Base-by-base conservation (phyloP, 176 grass and related monocot genomes). In the Aechmea fasciata region DNA sequence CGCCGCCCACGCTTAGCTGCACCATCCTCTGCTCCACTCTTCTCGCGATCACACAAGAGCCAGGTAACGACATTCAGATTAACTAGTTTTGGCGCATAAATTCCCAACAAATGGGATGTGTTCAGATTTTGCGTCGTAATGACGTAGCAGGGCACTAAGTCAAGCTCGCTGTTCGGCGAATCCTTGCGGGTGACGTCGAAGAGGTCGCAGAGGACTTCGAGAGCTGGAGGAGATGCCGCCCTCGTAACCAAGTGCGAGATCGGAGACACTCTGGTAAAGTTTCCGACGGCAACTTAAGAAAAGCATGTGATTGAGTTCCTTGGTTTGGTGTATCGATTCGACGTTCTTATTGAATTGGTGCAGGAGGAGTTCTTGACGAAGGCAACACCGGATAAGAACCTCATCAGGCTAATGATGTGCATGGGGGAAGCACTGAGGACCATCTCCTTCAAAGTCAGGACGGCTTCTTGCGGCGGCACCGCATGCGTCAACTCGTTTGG, bases 381-480 rank as follows among this genome's bases (percentile, higher is more conserved):
- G 80, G 80, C 94, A 11, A 99, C 94, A 6, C 75, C 84, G 1
- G 90, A 99, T 78, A 93, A 93, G 90, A 93, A 82, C 80, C 81
- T 99, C n/a, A 84, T 87, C 65, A 87, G 94, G 71, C 74, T 99
- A 75, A 74, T 99, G 11, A 83, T 71, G 81, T 85, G 86, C 87
- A 99, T 99, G 94, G 89, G 94, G 10, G 89, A 99, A 85, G 89
- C 94, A 13, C 69, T 99, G 81, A 84, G 94, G 72, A 99, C 94
- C 65, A 93, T 93, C 82, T 74, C 94, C 10, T 93, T 93, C 84
- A 99, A 99, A 66, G 94, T 99, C 68, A 68, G 90, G 59, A 99
- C 94, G 0, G 94, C 94, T 18, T 93, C 95, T 4, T 99, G 95
- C 28, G 72, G 87, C 11, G 95, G 87, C 53, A 99, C 95, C 3